These are phyloP conservation scores for Oryza coarctata DNA, from an alignment of 176 grass and related monocot species.

Conservation along the genomic window DNA sequence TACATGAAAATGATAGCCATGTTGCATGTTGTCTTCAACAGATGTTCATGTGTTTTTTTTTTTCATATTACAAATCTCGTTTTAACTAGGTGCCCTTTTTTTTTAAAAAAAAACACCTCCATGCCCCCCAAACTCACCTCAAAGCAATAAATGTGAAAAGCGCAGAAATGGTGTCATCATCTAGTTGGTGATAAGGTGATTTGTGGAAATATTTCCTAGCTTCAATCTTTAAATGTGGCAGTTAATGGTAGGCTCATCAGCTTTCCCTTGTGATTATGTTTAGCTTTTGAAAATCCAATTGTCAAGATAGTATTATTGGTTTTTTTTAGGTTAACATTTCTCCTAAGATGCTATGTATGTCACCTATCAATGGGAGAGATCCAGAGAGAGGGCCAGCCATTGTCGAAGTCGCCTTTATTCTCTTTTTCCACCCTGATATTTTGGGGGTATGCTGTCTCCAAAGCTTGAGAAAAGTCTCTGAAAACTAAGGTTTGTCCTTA, in stretches of 20 bases:
- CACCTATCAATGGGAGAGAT: not conserved
- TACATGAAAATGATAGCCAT: not conserved
- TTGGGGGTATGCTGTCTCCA: not conserved
- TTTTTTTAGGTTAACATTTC: not conserved
- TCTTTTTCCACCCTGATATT: not conserved
- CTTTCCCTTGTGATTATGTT: not conserved
- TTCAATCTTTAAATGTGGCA: not conserved
- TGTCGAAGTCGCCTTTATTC: not conserved
- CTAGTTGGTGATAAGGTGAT: not conserved
- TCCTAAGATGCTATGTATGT: not conserved
- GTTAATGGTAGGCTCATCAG: not conserved
- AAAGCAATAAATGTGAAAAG: not conserved
- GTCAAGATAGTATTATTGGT: not conserved
- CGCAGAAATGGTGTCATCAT: not conserved
- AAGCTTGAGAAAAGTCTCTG: not conserved
- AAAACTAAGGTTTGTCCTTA: not conserved
- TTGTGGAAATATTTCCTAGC: not conserved
- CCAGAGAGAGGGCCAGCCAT: not conserved
- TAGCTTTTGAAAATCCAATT: not conserved
- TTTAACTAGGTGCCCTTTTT: not conserved
- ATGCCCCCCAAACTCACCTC: not conserved
- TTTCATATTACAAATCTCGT: not conserved
- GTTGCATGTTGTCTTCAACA: not conserved
- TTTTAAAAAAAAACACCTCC: not conserved
- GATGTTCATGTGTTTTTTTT: not conserved